Base-by-base conservation (phyloP, 1,139 yeast species). In the Ashbya aceris region DNA sequence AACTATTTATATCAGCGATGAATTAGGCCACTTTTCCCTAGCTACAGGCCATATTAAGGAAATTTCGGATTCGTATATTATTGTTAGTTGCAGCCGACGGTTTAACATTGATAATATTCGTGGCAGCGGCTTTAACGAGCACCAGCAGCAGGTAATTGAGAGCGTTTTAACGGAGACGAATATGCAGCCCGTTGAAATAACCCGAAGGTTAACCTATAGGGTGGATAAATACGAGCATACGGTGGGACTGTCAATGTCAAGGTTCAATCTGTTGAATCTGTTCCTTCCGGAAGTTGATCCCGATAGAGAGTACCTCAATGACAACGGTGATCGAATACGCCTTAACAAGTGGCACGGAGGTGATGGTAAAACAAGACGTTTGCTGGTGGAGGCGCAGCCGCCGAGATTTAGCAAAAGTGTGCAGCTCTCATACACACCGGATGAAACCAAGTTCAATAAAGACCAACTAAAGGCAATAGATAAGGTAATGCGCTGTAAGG, bases 161-260 rank as follows among this genome's bases (percentile, higher is more conserved):
- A 70, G 81, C 33, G 77, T 73, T 12, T 53, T 75, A 40, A 56
- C 61, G 35, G 55, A 52, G 11, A 45, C 49, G 35, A 9, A 31
- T 9, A 4, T 29, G n/a, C 30, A 40, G 2, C 17, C 49, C 27
- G 37, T 39, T 6, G 40, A 46, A 37, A 49, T 47, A 40, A 44
- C 54, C 32, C 10, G 41, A 2, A 12, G 14, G 7, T 41, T 55
- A 5, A 52, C 68, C 2, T 85, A 74, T 54, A 69, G 97, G 44
- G 68, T 91, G 30, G 97, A 91, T 58, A 79, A 76, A 53, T 95
- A 89, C 60, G 87, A 81, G 41, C 74, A 80, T 68, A 78, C 74
- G 45, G 78, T 76, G 53, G 89, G 93, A 0, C 71, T 87, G 72
- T 76, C 84, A 1, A 57, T 80, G 40, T 91, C 96, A 0, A 67